Conservation (phyloP, 176 grass and related monocot species). For the Cocos nucifera region DNA sequence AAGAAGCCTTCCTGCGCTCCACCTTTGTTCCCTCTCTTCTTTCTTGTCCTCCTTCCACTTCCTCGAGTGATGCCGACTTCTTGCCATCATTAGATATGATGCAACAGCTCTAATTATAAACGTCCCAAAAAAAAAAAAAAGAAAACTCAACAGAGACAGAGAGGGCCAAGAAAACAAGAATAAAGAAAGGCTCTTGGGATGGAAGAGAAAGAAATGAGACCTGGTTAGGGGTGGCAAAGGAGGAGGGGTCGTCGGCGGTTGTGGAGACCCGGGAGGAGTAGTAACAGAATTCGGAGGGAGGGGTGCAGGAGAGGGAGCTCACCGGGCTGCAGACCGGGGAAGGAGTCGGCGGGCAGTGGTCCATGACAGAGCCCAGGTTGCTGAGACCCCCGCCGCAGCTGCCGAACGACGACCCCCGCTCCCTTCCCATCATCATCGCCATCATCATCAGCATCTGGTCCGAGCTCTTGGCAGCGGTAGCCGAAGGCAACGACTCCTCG, state of each 20-base stretch:
- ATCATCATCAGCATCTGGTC: no score
- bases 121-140: no score
- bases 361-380: conserved; percentile 42
- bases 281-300: conserved; percentile 6
- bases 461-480: no score
- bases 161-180: background rate
- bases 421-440: no score
- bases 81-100: no score
- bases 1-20: no score
- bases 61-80: no score
- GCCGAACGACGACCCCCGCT: conserved; percentile 35
- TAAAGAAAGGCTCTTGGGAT: conserved; percentile 1
- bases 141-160: no score
- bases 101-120: no score
- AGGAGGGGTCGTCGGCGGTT: conserved; percentile 16
- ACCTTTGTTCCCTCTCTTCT: no score
- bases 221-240: conserved; percentile 31
- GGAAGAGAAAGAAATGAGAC: conserved; percentile 8
- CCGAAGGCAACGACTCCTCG: no score
- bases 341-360: conserved; percentile 48
- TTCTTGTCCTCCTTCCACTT: no score
- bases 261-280: conserved; percentile 7
- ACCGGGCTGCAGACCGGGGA: conserved; percentile 75
- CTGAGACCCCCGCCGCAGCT: conserved; percentile 37
- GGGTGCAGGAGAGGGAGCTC: conserved; percentile 18